Evolutionary conservation across 2,329 filamentous ascomycete genomes (phyloP).

Genomic region (Beauveria asiatica): DNA sequence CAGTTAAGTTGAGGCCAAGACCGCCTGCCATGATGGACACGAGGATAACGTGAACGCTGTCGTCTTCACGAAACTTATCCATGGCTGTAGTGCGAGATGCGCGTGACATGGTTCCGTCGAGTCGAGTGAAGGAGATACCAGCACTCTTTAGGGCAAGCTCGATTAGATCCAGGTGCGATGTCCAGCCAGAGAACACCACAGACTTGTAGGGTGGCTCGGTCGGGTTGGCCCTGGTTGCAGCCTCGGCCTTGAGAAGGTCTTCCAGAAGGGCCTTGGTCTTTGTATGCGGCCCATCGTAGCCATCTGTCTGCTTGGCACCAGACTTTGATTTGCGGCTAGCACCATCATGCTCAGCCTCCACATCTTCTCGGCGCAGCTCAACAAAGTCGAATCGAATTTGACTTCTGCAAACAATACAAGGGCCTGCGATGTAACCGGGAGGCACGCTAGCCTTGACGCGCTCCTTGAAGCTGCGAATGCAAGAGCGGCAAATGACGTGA

Average conservation of each 20-base stretch:
- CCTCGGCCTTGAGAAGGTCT: conserved; percentile 59
- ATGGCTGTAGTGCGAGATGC: conserved; percentile 65
- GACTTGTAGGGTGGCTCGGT: conserved; percentile 75
- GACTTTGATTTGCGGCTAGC: conserved; percentile 25
- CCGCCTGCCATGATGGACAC: conserved; percentile 91
- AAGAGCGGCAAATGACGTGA: conserved; percentile 72
- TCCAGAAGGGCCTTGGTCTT: conserved; percentile 78
- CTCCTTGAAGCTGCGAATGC: conserved; percentile 53
- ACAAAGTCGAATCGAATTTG: conserved; percentile 58
- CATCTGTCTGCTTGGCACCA: conserved; percentile 49
- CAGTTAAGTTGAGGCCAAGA: conserved; percentile 81
- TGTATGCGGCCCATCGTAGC: conserved; percentile 80
- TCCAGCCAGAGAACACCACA: conserved; percentile 96
- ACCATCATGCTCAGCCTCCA: conserved; percentile 48
- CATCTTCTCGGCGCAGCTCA: conserved; percentile 56
- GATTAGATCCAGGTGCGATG: conserved; percentile 86
- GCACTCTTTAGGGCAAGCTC: conserved; percentile 65
- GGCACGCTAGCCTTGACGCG: conserved; percentile 35
- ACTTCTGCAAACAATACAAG: conserved; percentile 61
- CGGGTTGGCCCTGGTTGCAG: conserved; percentile 51
- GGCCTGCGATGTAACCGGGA: conserved; percentile 33
- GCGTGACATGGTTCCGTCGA: conserved; percentile 85
- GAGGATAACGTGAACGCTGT: conserved; percentile 67
- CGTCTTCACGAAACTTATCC: conserved; percentile 66
- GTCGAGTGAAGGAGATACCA: conserved; percentile 63